These are phyloP conservation scores for Kwoniella sp. DNA, from an alignment of 768 basidiomycete species.

Conservation along the genomic window DNA sequence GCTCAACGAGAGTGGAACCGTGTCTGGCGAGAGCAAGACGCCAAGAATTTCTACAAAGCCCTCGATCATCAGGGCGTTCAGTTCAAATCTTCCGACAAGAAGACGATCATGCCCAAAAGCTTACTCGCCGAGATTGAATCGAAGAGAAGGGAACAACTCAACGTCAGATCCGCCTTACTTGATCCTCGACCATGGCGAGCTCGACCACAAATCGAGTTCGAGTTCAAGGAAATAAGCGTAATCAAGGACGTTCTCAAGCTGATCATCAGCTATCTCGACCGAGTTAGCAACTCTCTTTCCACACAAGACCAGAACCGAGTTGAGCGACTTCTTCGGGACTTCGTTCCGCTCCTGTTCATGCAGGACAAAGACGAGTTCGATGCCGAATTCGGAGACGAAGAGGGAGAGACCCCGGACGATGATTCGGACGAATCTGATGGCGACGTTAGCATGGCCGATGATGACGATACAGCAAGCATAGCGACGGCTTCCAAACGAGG, in stretches of 20 bases:
- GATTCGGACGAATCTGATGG: slow-evolving; percentile 66
- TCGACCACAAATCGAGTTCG: slow-evolving; percentile 75
- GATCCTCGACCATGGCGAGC: slow-evolving; percentile 59
- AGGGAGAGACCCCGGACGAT: slow-evolving; percentile 61
- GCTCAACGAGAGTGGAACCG: slow-evolving; percentile 93
- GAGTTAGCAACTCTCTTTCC: slow-evolving; percentile 69
- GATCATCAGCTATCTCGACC: slow-evolving; percentile 87
- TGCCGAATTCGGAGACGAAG: slow-evolving; percentile 55
- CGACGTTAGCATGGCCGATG: slow-evolving; percentile 57
- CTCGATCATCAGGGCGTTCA: slow-evolving; percentile 93
- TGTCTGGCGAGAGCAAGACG: slow-evolving; percentile 92
- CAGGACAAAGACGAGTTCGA: slow-evolving; percentile 58
- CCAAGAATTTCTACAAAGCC: slow-evolving; percentile 96
- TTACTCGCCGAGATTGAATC: slow-evolving; percentile 55
- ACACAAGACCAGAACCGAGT: slow-evolving; percentile 75
- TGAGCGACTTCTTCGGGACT: slow-evolving; percentile 79
- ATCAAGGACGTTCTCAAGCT: slow-evolving; percentile 87
- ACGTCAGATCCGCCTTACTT: slow-evolving; percentile 50
- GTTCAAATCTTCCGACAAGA: slow-evolving; percentile 95
- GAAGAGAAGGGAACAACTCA: slow-evolving; percentile 54
- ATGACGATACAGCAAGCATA: slow-evolving; percentile 41
- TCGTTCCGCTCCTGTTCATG: slow-evolving; percentile 79
- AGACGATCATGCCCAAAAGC: slow-evolving; percentile 54
- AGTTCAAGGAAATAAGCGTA: slow-evolving; percentile 74
- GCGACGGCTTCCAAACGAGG: slow-evolving; percentile 21